phyloP scores from a whole-genome alignment of 805 yeast genomes.

The Metschnikowia cubensis region DNA sequence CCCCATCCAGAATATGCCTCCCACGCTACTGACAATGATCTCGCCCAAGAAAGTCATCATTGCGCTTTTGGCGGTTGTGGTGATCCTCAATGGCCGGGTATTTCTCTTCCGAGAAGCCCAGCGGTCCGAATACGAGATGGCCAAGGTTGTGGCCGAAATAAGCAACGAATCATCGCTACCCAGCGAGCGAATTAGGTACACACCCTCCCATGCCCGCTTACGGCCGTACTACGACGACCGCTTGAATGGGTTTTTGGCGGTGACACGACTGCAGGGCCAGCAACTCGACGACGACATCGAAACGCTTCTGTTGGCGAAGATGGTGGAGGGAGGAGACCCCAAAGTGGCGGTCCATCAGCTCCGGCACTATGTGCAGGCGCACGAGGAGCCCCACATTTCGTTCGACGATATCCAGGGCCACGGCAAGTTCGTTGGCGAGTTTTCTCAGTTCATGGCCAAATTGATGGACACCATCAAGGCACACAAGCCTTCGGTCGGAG shows the following conservation, averaged over 20 bases:
- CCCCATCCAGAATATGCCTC: too few species aligned
- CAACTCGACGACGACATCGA: constrained; percentile 9
- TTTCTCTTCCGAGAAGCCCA: background rate
- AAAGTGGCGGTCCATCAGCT: constrained; percentile 5
- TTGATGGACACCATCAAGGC: constrained; percentile 19
- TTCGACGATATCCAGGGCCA: background rate
- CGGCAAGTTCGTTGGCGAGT: constrained; percentile 15
- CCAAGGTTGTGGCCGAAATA: constrained; percentile 2
- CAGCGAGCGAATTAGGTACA: background rate
- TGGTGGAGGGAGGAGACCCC: background rate
- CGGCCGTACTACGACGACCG: constrained; percentile 13
- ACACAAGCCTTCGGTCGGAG: constrained; percentile 20
- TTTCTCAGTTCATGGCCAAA: constrained; percentile 20
- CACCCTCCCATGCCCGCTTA: constrained; percentile 1
- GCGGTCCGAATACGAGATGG: constrained; percentile 3
- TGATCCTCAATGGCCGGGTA: constrained; percentile 3
- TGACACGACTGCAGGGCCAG: constrained; percentile 6
- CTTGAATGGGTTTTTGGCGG: constrained; percentile 11
- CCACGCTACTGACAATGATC: background rate
- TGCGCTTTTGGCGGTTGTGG: constrained; percentile 6
- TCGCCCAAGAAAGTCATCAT: background rate
- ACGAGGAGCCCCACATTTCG: background rate
- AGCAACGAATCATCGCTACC: background rate
- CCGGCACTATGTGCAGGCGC: constrained; percentile 1
- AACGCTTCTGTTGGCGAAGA: constrained; percentile 5